These are phyloP conservation scores for Naganishia sp. DNA, from an alignment of 1,284 basidiomycete genomes.

Conservation along the genomic window DNA sequence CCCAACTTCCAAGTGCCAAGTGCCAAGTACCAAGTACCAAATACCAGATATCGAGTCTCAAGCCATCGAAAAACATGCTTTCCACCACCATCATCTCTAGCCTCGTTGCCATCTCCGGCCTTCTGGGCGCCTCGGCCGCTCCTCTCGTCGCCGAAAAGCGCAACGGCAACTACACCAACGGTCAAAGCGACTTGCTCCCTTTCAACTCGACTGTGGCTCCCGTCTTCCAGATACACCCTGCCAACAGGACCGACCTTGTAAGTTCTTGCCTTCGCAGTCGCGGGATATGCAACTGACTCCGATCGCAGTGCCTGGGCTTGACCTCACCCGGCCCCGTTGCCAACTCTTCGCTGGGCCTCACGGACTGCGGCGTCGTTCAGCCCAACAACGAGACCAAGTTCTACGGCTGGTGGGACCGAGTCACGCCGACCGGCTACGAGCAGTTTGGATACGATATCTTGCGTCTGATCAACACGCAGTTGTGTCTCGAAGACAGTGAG, in stretches of 20 bases:
- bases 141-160: neutral
- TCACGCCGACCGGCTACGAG: neutral
- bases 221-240: conserved; percentile 13
- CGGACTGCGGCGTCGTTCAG: neutral
- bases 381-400: conserved; percentile 20
- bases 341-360: conserved; percentile 5
- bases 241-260: conserved; percentile 21
- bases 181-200: no score
- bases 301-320: conserved; percentile 14
- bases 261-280: neutral
- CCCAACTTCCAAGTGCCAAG: no score
- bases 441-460: neutral
- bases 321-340: neutral
- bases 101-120: neutral
- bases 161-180: neutral
- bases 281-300: neutral
- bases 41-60: neutral
- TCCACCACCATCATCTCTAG: neutral
- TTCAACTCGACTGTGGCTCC: neutral
- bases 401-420: conserved; percentile 10
- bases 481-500: conserved; percentile 16
- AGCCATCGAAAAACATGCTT: neutral
- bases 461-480: neutral
- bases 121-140: neutral
- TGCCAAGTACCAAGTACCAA: no score